phyloP scores from a whole-genome alignment of 2,329 filamentous ascomycete species.

The Dactylellina parvicollis region DNA sequence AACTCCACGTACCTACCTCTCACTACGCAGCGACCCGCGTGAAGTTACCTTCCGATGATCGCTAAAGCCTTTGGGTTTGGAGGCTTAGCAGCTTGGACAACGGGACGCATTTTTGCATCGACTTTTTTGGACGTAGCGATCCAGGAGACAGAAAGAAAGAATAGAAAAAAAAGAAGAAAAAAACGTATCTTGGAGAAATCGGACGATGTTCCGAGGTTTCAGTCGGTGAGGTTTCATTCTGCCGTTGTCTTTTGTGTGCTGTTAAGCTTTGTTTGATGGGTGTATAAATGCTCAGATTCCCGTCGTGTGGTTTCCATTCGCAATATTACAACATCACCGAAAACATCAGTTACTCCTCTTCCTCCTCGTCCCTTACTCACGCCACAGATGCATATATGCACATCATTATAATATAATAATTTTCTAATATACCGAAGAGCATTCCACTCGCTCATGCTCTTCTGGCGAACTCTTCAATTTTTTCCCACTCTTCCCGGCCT shows the following conservation, averaged over 20 bases:
- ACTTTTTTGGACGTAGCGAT: conserved; percentile 24
- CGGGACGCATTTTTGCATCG: conserved; percentile 12
- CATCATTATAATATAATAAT: conserved; percentile 25
- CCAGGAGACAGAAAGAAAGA: background rate
- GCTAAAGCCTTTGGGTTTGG: conserved; percentile 27
- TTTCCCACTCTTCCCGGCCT: conserved; percentile 3
- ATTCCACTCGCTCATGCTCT: conserved; percentile 51
- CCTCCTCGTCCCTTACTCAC: conserved; percentile 5
- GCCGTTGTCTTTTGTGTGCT: background rate
- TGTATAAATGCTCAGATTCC: conserved; percentile 39
- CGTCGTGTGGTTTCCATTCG: background rate
- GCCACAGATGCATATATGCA: conserved; percentile 31
- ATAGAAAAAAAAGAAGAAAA: background rate
- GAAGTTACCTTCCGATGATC: conserved; percentile 51
- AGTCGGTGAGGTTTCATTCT: conserved; percentile 10
- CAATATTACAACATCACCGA: conserved; percentile 26
- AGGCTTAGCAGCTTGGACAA: conserved; percentile 42
- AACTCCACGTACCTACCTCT: conserved; percentile 9
- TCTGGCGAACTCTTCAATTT: conserved; percentile 34
- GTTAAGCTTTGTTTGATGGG: background rate
- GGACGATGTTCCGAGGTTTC: conserved; percentile 9
- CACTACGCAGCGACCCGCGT: conserved; percentile 25
- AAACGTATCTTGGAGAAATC: conserved; percentile 18
- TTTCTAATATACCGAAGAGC: conserved; percentile 13
- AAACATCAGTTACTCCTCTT: background rate